A percentile compares a stretch with the other conserved stretches of the same genome.
phyloP scores from a whole-genome alignment of 352 stramenopile species.

The Pythium sp. region DNA sequence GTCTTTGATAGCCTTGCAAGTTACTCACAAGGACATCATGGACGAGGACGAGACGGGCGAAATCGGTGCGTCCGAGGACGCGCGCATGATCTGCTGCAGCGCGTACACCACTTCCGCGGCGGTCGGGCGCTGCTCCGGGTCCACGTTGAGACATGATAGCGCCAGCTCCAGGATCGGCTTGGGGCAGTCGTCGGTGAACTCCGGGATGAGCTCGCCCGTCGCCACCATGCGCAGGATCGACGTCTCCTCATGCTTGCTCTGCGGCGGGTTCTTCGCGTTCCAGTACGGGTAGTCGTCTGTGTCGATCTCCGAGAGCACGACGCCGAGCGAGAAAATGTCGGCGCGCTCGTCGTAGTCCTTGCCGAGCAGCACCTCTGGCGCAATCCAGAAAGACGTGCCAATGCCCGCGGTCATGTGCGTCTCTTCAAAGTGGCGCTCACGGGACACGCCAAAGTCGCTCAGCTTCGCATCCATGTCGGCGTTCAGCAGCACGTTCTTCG shows the following conservation, averaged over 20 bases:
- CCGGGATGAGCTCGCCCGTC: constrained; percentile 42
- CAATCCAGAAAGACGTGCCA: constrained; percentile 73
- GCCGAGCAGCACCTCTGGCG: constrained; percentile 56
- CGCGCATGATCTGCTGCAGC: constrained; percentile 44
- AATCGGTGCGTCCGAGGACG: constrained; percentile 16
- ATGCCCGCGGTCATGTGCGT: constrained; percentile 71
- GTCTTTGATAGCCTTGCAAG: background rate
- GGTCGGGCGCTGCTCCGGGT: constrained; percentile 58
- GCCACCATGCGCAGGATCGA: constrained; percentile 66
- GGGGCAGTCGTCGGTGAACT: constrained; percentile 52
- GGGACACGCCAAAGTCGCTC: constrained; percentile 77
- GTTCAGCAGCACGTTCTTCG: constrained; percentile 32
- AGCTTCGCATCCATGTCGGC: constrained; percentile 63
- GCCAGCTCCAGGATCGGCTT: constrained; percentile 45
- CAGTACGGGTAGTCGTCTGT: constrained; percentile 65
- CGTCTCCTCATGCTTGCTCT: constrained; percentile 51
- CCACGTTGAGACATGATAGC: constrained; percentile 43
- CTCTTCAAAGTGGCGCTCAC: constrained; percentile 51
- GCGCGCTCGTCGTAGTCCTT: constrained; percentile 54
- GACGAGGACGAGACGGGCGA: constrained; percentile 22
- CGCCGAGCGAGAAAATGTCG: constrained; percentile 54
- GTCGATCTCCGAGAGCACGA: constrained; percentile 55
- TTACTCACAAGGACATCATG: constrained; percentile 17
- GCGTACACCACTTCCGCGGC: constrained; percentile 55
- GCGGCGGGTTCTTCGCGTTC: constrained; percentile 46